Evolutionary conservation across 345 rosid species (phyloP).

Genomic region (Laguncularia racemosa): DNA sequence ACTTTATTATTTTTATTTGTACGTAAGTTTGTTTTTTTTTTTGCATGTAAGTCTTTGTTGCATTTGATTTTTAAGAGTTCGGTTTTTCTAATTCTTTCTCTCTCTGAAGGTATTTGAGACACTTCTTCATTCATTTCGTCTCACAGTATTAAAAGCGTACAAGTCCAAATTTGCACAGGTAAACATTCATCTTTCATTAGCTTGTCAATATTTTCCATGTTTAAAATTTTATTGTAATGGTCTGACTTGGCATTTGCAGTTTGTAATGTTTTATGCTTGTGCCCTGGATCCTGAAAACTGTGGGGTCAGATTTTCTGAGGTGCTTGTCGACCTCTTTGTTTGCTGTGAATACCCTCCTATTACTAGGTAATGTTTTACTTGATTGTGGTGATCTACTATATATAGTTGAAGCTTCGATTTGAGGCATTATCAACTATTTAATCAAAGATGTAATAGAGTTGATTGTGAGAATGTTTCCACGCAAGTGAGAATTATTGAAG

Average conservation of each 20-base stretch:
- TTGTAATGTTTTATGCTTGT: conserved; percentile 81
- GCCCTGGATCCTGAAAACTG: conserved; percentile 76
- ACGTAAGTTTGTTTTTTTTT: too few relatives aligned
- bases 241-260: conserved; percentile 36
- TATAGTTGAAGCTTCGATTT: conserved; percentile 1
- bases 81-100: background rate
- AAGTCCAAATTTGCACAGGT: conserved; percentile 93
- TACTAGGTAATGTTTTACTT: conserved; percentile 35
- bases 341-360: conserved; percentile 27
- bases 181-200: background rate
- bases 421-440: background rate
- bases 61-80: background rate
- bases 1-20: too few relatives aligned
- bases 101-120: conserved; percentile 58
- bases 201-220: background rate
- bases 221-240: too few relatives aligned
- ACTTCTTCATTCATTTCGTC: conserved; percentile 59
- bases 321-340: conserved; percentile 45
- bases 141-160: conserved; percentile 51
- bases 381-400: background rate
- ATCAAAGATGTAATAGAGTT: too few relatives aligned
- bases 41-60: conserved; percentile 1
- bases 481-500: too few relatives aligned
- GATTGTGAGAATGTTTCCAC: too few relatives aligned
- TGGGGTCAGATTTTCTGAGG: conserved; percentile 57